A percentile compares a stretch with the other conserved stretches of the same genome.
Evolutionary conservation across 192 early-diverging fungal species (phyloP).

Genomic region (Dissophora globulifera): DNA sequence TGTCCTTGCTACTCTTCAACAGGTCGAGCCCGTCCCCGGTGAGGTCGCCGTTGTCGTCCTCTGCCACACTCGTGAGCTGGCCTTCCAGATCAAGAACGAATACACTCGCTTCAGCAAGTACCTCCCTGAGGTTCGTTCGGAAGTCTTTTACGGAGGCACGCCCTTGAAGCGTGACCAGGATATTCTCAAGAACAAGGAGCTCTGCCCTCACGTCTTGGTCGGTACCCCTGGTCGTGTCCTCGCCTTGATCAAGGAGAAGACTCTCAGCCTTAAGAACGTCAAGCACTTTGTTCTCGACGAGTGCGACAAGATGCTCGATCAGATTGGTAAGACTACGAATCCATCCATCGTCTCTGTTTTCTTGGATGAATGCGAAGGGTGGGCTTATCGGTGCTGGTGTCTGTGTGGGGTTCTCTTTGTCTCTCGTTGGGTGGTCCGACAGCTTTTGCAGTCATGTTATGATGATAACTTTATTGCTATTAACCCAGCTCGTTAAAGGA

Average conservation of each 20-base stretch:
- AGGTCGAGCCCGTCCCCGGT: conserved; percentile 85
- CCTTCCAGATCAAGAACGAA: conserved; percentile 98
- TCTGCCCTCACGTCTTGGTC: conserved; percentile 96
- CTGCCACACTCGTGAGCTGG: conserved; percentile 98
- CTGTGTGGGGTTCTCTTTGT: neutral
- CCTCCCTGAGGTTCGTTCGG: conserved; percentile 91
- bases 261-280: conserved; percentile 82
- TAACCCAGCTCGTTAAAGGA: conserved; percentile 86
- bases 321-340: conserved; percentile 85
- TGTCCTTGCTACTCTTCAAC: conserved; percentile 94
- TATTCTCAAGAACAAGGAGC: conserved; percentile 80
- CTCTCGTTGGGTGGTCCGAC: neutral
- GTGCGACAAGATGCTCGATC: conserved; percentile 97
- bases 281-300: conserved; percentile 99
- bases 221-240: conserved; percentile 96
- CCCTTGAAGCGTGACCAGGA: conserved; percentile 83
- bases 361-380: too few species aligned
- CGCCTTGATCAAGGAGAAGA: conserved; percentile 86
- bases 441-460: conserved; percentile 35
- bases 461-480: conserved; percentile 66
- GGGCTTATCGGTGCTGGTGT: too few species aligned
- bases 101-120: conserved; percentile 97
- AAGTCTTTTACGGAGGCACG: conserved; percentile 94
- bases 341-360: too few species aligned
- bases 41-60: conserved; percentile 91